Evolutionary conservation across 305 asterid species (phyloP), one percentile per base, ranked within the genome.

Genomic region (Withania somnifera): DNA sequence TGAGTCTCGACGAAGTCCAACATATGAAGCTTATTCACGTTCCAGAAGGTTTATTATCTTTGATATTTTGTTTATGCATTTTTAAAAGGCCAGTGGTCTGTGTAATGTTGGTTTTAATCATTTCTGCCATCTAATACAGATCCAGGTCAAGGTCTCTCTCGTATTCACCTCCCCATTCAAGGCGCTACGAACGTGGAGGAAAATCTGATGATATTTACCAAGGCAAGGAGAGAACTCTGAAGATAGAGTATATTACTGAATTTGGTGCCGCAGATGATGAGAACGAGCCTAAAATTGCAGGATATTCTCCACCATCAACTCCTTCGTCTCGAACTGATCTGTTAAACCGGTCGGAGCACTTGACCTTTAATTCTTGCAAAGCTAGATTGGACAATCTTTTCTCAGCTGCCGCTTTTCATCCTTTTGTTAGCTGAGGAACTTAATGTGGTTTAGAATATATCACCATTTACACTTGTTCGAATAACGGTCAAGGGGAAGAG

Each of bases 261-360:
- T 96, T 94, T 92, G 99, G 99, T 78, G 91, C 92, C 78, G 85
- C 98, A 6, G 91, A 87, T 50, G 90, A 91, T 57, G 93, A 82
- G 77, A 91, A 91, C 82, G 97, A 84, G 83, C 95, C 91, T 81
- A 92, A 90, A 91, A 82, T 90, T 77, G 92, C 85, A 91, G 98
- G 99, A 93, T 93, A 88, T 90, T 89, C 99, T 87, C 98, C 99
- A 54, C 98, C 98, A 82, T 85, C 90, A 82, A 91, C 98, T 88
- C 98, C 98, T 86, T 92, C 91, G 68, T 82, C 97, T 78, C 93
- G 83, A 84, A 88, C 89, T 89, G 95, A 89, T 87, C 84, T 93
- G 82, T 86, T 87, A 84, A 94, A 86, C 90, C 98, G 98, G 99
- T 96, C 97, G 98, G 99, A 96, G 98, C 94, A 91, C 97, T 92